Base-by-base conservation (phyloP, 2,329 filamentous ascomycete genomes). In the Emydomyces testavorans region DNA sequence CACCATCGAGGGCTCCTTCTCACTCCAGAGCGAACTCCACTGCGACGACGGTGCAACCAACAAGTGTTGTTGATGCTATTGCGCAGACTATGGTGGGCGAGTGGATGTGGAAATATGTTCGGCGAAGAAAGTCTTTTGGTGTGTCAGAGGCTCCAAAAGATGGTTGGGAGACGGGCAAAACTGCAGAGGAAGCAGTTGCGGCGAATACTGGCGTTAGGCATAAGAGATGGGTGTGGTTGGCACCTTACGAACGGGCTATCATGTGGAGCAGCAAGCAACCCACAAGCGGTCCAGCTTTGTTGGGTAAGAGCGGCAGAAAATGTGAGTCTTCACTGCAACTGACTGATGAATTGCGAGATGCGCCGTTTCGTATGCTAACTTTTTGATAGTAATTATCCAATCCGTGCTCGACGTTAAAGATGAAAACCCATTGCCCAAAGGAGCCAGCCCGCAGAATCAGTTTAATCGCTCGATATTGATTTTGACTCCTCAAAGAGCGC, bases 251-350 rank as follows among this genome's bases (percentile, higher is more conserved):
- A 67, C 77, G 89, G 53, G 83, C 90, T 10, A 90, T 98, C 51
- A 85, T 98, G 65, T 98, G 92, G 92, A 95, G 90, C 66, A 94
- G 84, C 73, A 95, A 94, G 72, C 92, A 98, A 67, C 92, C 92
- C 13, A 86, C 82, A 7, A 87, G 82, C 57, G 88, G 89, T 26
- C 83, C 79, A 58, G 90, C 89, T 26, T 68, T 98, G 65, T 76
- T 96, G 73, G 92, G 92, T 56, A 98, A 96, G 72, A 84, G 83
- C 61, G 92, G 92, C 47, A 82, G 92, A 57, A 98, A 96, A 69
- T 70, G 90, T 94, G 75, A 48, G 34, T 47, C 13, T 37, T 50
- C 46, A 6, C 45, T 44, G 36, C 15, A 18, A n/a, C 26, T n/a
- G 20, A 26, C 23, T 18, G 15, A 2, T n/a, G 31, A 18, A 7